Base-by-base conservation (phyloP, 2,329 filamentous ascomycete genomes). In the Neofusicoccum sp. region DNA sequence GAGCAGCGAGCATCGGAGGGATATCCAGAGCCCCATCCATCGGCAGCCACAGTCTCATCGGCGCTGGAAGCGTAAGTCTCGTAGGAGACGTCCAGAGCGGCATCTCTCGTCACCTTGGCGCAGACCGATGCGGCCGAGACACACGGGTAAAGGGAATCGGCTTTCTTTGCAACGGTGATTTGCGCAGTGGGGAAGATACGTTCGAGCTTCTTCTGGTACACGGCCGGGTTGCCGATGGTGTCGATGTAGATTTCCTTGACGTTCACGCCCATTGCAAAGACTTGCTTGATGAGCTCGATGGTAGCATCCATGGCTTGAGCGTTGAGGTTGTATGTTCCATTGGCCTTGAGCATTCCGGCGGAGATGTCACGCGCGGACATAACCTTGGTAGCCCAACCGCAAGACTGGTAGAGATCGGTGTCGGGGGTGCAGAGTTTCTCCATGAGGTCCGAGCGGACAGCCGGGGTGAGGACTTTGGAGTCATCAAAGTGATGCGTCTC, bases 241-340 rank as follows among this genome's bases (percentile, higher is more conserved):
- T 99, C 93, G 71, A 99, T 93, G 74, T 92, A 99, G 56, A 99
- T 90, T 75, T 97, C 91, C 61, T 82, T 84, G 4, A 98, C 81
- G 73, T 96, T 92, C 64, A 98, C 89, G 36, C 91, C 90, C 20
- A 82, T 81, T 7, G 85, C 86, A 36, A 95, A 82, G 3, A 96
- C 89, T 36, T 86, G 87, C 60, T 86, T 81, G 69, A 98, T 93
- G 57, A 99, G 81, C 40, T 85, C 84, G 26, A 96, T 86, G 0
- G 93, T 98, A 3, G 93, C 90, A 74, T 96, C 93, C 86, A 95
- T 89, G 16, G 93, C 93, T 76, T 99, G 95, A 4, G 92, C 91
- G 73, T 99, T 99, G 65, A 99, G 85, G 73, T 99, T 99, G 78
- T 97, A 96, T 3, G 80, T 79, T 6, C 76, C 71, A 62, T 73